phyloP scores from a whole-genome alignment of 768 basidiomycete species.

The Suillus tomentosus region DNA sequence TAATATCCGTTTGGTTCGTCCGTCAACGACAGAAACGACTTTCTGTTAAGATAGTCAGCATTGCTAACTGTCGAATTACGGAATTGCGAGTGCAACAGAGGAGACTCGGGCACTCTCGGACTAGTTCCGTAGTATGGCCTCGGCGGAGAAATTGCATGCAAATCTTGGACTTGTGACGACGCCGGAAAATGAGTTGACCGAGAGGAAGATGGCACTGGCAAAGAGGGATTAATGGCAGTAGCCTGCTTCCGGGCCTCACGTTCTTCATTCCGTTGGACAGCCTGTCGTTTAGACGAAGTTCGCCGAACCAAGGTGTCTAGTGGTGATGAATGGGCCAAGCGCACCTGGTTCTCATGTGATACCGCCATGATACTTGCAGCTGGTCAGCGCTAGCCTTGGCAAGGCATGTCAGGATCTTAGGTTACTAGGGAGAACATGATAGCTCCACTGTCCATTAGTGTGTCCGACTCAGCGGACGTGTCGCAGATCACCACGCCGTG shows the following conservation, averaged over 20 bases:
- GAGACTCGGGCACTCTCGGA: constrained; percentile 39
- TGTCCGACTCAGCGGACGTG: not conserved
- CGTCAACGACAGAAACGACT: constrained; percentile 29
- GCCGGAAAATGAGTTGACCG: constrained; percentile 16
- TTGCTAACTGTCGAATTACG: constrained; percentile 41
- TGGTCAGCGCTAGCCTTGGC: too few relatives aligned
- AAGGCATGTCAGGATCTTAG: not conserved
- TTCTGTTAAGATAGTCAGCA: constrained; percentile 21
- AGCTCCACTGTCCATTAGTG: not conserved
- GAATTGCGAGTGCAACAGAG: constrained; percentile 52
- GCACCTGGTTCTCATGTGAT: constrained; percentile 22
- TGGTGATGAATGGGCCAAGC: constrained; percentile 50
- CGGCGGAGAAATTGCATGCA: constrained; percentile 14
- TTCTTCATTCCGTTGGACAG: constrained; percentile 13
- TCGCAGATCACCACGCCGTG: not conserved
- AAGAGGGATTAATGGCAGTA: not conserved
- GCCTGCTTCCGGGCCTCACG: not conserved
- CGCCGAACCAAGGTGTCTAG: constrained; percentile 57
- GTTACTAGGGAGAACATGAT: not conserved
- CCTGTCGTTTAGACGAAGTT: constrained; percentile 48
- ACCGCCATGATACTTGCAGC: constrained; percentile 5
- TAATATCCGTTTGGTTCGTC: constrained; percentile 36
- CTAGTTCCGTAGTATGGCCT: constrained; percentile 11
- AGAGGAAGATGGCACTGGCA: constrained; percentile 8
- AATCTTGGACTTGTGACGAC: not conserved